A percentile compares a stretch with the other conserved stretches of the same genome.
Conservation (phyloP, 1,284 basidiomycete species). For the Boletus calvinii region DNA sequence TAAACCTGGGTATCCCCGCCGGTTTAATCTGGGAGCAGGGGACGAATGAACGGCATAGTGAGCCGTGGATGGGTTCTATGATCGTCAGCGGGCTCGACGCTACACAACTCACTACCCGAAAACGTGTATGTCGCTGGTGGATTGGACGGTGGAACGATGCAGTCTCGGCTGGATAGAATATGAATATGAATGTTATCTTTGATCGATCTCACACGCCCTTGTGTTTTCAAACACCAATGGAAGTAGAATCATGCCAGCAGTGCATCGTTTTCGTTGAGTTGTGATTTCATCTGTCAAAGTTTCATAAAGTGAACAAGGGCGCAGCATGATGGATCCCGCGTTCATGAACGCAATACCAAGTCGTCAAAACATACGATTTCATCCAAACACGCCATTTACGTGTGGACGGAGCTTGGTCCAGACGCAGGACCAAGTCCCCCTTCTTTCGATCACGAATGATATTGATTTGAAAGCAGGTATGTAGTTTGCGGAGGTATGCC, state of each 20-base stretch:
- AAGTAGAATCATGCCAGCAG: not conserved
- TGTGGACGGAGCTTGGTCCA: slow-evolving; percentile 11
- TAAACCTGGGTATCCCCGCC: slow-evolving; percentile 39
- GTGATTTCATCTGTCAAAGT: not conserved
- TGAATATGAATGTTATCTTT: not conserved
- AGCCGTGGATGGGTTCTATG: slow-evolving; percentile 48
- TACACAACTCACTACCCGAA: slow-evolving; percentile 48
- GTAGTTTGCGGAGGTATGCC: not conserved
- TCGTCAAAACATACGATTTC: not conserved
- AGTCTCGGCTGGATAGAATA: not conserved
- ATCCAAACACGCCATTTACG: slow-evolving; percentile 18
- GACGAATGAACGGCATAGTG: not conserved
- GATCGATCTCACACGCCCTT: slow-evolving; percentile 2
- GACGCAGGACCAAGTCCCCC: not conserved
- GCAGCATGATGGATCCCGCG: not conserved
- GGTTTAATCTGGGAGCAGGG: slow-evolving; percentile 52
- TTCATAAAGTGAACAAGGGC: not conserved
- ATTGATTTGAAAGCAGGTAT: not conserved
- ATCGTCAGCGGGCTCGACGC: slow-evolving; percentile 47
- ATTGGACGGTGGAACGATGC: slow-evolving; percentile 45
- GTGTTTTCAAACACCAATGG: slow-evolving; percentile 1
- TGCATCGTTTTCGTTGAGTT: not conserved
- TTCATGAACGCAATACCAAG: not conserved
- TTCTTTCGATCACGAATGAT: slow-evolving; percentile 1
- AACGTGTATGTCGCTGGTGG: slow-evolving; percentile 59